Conservation (phyloP, 2,329 filamentous ascomycete genomes). For the Mycogone perniciosa region DNA sequence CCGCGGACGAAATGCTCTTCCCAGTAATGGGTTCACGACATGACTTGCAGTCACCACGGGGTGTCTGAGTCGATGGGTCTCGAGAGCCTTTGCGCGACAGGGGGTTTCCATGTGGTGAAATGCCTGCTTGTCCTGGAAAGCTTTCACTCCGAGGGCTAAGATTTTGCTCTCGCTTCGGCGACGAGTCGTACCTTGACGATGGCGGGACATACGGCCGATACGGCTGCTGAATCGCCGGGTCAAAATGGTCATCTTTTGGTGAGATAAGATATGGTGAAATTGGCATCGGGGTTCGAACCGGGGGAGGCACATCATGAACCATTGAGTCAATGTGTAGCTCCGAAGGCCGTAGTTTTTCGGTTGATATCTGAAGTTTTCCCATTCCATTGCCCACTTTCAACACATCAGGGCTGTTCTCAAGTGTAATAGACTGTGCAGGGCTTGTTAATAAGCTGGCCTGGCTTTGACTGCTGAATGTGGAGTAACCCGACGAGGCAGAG, state of each 20-base stretch:
- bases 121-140: constrained; percentile 9
- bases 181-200: constrained; percentile 5
- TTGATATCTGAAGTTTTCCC: constrained; percentile 49
- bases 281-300: constrained; percentile 19
- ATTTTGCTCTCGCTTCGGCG: constrained; percentile 2
- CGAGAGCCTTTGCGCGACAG: constrained; percentile 31
- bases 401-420: constrained; percentile 36
- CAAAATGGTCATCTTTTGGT: constrained; percentile 17
- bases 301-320: constrained; percentile 21
- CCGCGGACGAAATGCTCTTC: constrained; percentile 89
- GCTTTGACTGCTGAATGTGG: constrained; percentile 51
- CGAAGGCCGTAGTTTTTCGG: constrained; percentile 29
- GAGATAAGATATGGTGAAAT: constrained; percentile 25
- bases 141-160: constrained; percentile 13
- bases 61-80: constrained; percentile 34
- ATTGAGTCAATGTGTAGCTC: constrained; percentile 30
- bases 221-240: constrained; percentile 19
- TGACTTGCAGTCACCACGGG: constrained; percentile 74
- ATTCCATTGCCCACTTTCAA: constrained; percentile 47
- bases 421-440: constrained; percentile 26
- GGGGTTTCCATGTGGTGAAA: constrained; percentile 3
- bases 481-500: constrained; percentile 60
- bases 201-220: constrained; percentile 13
- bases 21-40: constrained; percentile 74
- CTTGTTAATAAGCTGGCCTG: constrained; percentile 55